These are phyloP conservation scores for Thozetella sp. DNA, from an alignment of 495 filamentous ascomycete genomes.

Conservation along the genomic window DNA sequence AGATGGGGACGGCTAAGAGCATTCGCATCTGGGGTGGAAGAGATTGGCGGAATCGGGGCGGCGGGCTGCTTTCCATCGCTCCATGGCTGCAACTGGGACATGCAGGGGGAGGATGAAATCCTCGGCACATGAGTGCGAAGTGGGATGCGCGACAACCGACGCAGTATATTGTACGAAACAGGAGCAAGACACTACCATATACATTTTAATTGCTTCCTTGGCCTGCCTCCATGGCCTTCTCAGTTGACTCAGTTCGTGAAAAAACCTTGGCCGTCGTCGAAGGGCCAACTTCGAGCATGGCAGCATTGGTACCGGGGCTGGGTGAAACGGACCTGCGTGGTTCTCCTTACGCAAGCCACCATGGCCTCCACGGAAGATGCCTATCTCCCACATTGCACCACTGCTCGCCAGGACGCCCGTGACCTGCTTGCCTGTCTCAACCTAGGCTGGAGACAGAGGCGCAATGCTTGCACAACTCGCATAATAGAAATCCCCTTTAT, in stretches of 20 bases:
- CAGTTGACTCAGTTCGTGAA: too few relatives aligned
- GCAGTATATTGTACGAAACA: too few relatives aligned
- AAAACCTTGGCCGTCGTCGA: too few relatives aligned
- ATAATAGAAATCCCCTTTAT: not conserved
- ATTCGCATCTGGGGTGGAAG: not conserved
- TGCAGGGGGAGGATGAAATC: too few relatives aligned
- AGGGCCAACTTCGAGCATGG: not conserved
- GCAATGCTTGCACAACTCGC: not conserved
- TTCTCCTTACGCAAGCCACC: not conserved
- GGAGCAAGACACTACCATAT: too few relatives aligned
- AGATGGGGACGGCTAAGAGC: not conserved
- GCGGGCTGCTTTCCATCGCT: too few relatives aligned
- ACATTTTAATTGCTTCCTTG: too few relatives aligned
- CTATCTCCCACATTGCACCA: not conserved
- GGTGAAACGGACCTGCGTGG: not conserved
- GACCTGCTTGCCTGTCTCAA: not conserved
- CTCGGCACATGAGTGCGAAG: too few relatives aligned
- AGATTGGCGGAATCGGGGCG: too few relatives aligned
- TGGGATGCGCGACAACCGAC: too few relatives aligned
- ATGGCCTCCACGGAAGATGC: conserved; percentile 5
- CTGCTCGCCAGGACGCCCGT: not conserved
- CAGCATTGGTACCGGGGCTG: not conserved
- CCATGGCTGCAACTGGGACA: too few relatives aligned
- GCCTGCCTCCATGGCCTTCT: too few relatives aligned
- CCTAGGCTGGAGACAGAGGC: not conserved